Base-by-base conservation (phyloP, 2,329 filamentous ascomycete species). In the Aplosporella prunicola region DNA sequence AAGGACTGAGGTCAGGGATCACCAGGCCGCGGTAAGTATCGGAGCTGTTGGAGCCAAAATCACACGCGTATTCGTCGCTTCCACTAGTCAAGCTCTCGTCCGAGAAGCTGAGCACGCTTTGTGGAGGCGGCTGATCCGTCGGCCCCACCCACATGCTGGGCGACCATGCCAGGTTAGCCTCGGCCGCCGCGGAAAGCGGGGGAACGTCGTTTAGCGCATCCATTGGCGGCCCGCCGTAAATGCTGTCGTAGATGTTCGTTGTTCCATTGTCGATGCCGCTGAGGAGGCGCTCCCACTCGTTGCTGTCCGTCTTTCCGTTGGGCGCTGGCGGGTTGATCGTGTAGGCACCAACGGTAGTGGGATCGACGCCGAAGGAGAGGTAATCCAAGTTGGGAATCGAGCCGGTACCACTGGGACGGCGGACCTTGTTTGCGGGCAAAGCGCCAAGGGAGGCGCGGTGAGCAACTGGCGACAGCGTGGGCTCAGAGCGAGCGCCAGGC, bases 281-380 rank as follows among this genome's bases (percentile, higher is more conserved):
- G 2, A 93, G 69, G 0, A 93, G 69, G 2, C 80, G 76, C 56
- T 93, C 86, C 87, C 86, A 93, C 49, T 91, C 84, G 0, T 76
- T 68, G n/a, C n/a, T n/a, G n/a, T n/a, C n/a, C n/a, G n/a, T n/a
- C n/a, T n/a, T n/a, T n/a, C n/a, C n/a, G n/a, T n/a, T n/a, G n/a
- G n/a, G n/a, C n/a, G n/a, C n/a, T n/a, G n/a, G n/a, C 7, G 78
- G 64, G n/a, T 55, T 47, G 16, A 34, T 34, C 34, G 32, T 32
- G 28, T 39, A 34, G 36, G 55, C 55, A 35, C 49, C 54, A 5
- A 51, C 42, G 14, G 30, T 20, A 11, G 53, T 52, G 31, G 47
- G 52, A 27, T 67, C 65, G 15, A 50, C 54, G 32, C 56, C 59
- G 41, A 69, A 68, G 9, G 65, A 64, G 17, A 69, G 57, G 44